Percentiles rank a stretch among this genome's conserved stretches.
phyloP scores from a whole-genome alignment of 2,329 filamentous ascomycete genomes.

The Tolypocladium ovalisporum region DNA sequence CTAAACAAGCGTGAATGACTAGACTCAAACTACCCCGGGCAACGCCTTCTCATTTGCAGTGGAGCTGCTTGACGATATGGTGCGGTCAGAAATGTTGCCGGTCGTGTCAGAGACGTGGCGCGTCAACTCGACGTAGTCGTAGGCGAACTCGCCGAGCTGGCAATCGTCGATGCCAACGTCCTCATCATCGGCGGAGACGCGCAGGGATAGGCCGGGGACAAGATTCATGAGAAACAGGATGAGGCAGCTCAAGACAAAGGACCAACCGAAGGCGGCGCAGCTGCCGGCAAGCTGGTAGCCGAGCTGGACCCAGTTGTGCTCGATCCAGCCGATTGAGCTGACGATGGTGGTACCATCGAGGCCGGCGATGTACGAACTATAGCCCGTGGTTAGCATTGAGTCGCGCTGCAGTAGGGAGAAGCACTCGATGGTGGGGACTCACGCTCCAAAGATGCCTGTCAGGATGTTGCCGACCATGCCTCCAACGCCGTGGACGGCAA shows the following conservation, averaged over 20 bases:
- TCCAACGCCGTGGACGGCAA: slow-evolving; percentile 79
- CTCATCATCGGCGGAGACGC: slow-evolving; percentile 56
- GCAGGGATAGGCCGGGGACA: slow-evolving; percentile 58
- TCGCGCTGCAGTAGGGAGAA: not conserved
- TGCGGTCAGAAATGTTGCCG: slow-evolving; percentile 6
- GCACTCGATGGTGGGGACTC: slow-evolving; percentile 16
- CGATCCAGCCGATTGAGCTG: slow-evolving; percentile 56
- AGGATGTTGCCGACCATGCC: slow-evolving; percentile 72
- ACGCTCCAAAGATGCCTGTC: slow-evolving; percentile 68
- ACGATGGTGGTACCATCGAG: slow-evolving; percentile 54
- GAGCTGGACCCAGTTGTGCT: slow-evolving; percentile 59
- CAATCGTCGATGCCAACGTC: slow-evolving; percentile 61
- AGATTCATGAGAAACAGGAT: slow-evolving; percentile 63
- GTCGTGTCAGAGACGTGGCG: slow-evolving; percentile 45
- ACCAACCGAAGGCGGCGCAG: slow-evolving; percentile 52
- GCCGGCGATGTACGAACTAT: slow-evolving; percentile 56
- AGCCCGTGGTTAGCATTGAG: not conserved
- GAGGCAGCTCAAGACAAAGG: slow-evolving; percentile 56
- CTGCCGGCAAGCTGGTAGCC: slow-evolving; percentile 62
- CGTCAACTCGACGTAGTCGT: slow-evolving; percentile 67
- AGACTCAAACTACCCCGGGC: not conserved
- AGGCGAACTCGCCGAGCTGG: slow-evolving; percentile 73
- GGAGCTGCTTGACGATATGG: slow-evolving; percentile 11
- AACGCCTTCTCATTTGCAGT: slow-evolving; percentile 18
- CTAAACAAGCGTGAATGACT: not conserved